Percentiles rank a stretch among this genome's conserved stretches.
These are phyloP conservation scores for Flaveria robusta DNA, from an alignment of 129 eudicot genomes.

Conservation along the genomic window DNA sequence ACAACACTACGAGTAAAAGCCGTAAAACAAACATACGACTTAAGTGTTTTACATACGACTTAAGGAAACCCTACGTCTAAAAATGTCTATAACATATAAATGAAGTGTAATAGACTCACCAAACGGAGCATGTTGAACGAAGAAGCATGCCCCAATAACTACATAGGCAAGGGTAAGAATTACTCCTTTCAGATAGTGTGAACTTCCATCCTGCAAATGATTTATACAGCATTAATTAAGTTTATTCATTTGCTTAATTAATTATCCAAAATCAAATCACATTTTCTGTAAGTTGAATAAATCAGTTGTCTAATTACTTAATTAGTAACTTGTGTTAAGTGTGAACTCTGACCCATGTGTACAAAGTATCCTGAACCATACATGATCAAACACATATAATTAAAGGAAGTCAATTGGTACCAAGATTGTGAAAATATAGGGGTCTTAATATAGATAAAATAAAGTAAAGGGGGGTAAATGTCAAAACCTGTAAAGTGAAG, in stretches of 20 bases:
- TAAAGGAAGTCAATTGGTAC: neutral
- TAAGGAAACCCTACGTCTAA: no score
- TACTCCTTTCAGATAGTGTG: slow-evolving; percentile 70
- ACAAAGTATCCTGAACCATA: neutral
- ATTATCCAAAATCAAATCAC: neutral
- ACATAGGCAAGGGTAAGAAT: slow-evolving; percentile 54
- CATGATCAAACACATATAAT: neutral
- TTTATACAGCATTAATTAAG: neutral
- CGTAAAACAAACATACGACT: no score
- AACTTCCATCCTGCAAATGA: slow-evolving; percentile 60
- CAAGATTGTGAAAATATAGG: neutral
- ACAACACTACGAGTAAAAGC: no score
- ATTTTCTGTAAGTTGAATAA: neutral
- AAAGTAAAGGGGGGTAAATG: neutral
- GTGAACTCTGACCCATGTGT: neutral
- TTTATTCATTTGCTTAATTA: neutral
- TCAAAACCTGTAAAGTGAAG: slow-evolving; percentile 58
- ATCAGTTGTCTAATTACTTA: neutral
- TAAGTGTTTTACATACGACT: no score
- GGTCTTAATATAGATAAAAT: neutral
- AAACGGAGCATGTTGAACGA: slow-evolving; percentile 41
- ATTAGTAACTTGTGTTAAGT: neutral
- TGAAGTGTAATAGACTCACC: slow-evolving; percentile 16
- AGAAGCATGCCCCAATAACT: slow-evolving; percentile 59
- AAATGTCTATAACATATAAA: neutral